These are phyloP conservation scores for Firmiana major DNA, from an alignment of 345 rosid genomes.

Conservation along the genomic window DNA sequence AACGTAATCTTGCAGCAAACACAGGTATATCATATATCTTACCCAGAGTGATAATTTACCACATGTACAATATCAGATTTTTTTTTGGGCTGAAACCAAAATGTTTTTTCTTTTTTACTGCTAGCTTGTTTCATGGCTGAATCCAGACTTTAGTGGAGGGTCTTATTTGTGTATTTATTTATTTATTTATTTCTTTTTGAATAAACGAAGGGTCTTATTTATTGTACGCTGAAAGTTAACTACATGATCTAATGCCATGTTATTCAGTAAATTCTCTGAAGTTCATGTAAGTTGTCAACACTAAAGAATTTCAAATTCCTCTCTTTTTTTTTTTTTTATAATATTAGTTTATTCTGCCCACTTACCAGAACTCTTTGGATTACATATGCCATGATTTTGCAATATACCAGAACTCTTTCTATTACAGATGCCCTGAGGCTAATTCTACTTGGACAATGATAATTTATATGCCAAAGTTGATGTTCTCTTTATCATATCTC, in stretches of 20 bases:
- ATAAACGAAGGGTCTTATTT: not conserved
- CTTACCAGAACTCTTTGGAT: not conserved
- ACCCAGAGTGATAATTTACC: not conserved
- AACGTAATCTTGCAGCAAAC: conserved; percentile 91
- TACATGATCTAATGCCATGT: not conserved
- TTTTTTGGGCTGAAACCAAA: not conserved
- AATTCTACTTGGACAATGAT: conserved; percentile 5
- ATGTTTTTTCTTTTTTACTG: not conserved
- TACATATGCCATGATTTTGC: not conserved
- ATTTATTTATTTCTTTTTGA: not conserved
- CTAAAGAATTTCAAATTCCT: not conserved
- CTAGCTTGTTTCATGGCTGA: not conserved
- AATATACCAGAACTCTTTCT: not conserved
- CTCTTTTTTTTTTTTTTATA: too few species aligned
- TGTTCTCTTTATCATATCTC: not conserved
- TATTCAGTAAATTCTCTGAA: not conserved
- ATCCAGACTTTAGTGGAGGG: not conserved
- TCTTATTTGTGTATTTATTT: not conserved
- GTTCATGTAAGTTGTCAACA: not conserved
- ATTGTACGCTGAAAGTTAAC: not conserved
- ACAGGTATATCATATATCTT: conserved; percentile 48
- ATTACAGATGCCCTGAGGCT: not conserved
- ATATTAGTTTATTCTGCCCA: not conserved
- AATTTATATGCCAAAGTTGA: not conserved
- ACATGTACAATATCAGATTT: not conserved